Evolutionary conservation across 1,139 yeast species (phyloP).

Genomic region (Geotrichum reessii): DNA sequence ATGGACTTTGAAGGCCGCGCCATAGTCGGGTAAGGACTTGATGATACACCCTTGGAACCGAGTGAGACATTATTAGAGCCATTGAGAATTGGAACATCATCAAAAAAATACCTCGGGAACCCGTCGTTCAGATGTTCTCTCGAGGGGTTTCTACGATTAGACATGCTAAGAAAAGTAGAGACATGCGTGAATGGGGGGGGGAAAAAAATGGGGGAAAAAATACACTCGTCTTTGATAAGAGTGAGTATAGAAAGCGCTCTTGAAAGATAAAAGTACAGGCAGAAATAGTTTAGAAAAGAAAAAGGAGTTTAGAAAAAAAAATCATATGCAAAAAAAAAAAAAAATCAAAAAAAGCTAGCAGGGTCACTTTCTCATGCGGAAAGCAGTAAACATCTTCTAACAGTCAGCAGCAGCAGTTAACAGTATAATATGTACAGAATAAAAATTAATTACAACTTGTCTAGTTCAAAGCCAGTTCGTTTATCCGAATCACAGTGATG

Average conservation of each 20-base stretch:
- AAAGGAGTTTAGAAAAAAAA: neutral
- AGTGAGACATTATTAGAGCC: conserved; percentile 14
- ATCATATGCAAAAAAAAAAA: neutral
- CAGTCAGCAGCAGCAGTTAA: neutral
- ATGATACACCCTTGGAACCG: conserved; percentile 17
- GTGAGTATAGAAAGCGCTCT: neutral
- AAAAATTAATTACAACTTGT: neutral
- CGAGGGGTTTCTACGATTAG: conserved; percentile 7
- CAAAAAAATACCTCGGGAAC: conserved; percentile 35
- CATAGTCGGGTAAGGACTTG: conserved; percentile 35
- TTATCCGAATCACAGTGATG: conserved; percentile 74
- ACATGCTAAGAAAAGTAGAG: neutral
- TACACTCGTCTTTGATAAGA: neutral
- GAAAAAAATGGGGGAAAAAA: too few species aligned
- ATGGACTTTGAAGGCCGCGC: conserved; percentile 24
- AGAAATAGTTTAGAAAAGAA: neutral
- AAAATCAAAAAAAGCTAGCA: neutral
- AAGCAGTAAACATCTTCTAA: neutral
- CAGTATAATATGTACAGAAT: conserved; percentile 1
- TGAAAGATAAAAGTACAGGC: neutral
- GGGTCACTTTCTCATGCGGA: neutral
- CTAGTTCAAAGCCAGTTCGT: conserved; percentile 43
- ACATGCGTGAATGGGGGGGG: neutral
- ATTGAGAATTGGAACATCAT: conserved; percentile 30
- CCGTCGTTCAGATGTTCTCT: conserved; percentile 19